Evolutionary conservation across 805 yeast genomes (phyloP), one percentile per base, ranked within the genome.

Genomic region (Candida xyloterini): DNA sequence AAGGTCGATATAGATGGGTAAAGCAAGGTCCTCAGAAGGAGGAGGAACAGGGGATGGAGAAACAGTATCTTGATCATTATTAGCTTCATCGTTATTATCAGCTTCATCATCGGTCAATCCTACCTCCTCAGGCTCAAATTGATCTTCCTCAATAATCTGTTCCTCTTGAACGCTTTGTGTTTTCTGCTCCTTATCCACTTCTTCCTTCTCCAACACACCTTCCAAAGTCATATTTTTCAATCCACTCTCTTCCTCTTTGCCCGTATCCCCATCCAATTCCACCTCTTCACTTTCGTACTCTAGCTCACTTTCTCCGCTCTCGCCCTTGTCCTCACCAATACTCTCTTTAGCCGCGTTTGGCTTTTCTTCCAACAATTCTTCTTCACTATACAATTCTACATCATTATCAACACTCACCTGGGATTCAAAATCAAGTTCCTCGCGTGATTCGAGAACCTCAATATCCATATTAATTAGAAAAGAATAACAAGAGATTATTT

Each of bases 271-370:
- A 22, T 52, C 56, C 31, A 49, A 38, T 16, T 44, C 50, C 10
- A 46, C 54, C 22, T 50, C 56, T 24, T 57, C 61, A 39, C 62
- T 53, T 47, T 65, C 57, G 42, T 56, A 47, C 47, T 61, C 55
- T 50, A 62, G 38, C 45, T 55, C 25, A 11, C 25, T 23, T 9
- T 23, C 25, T 9, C 25, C 25, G 10, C 25, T 23, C 25, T 23
- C 25, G 25, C n/a, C n/a, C 10, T 23, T 23, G 25, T 23, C 49
- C 47, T 65, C 46, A 43, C 60, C 56, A 18, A 6, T 6, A 36
- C 38, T 43, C 18, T 44, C 40, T 18, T 33, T 30, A 11, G 37
- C 42, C 42, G 42, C 42, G 42, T 15, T 39, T 39, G 42, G 42
- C 35, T 31, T 23, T n/a, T 38, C 47, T 14, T 38, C 47, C 36